Percentiles rank a stretch among this genome's conserved stretches.
Conservation (phyloP, 192 early-diverging fungal genomes). For the Gryganskiella cystojenkinii region DNA sequence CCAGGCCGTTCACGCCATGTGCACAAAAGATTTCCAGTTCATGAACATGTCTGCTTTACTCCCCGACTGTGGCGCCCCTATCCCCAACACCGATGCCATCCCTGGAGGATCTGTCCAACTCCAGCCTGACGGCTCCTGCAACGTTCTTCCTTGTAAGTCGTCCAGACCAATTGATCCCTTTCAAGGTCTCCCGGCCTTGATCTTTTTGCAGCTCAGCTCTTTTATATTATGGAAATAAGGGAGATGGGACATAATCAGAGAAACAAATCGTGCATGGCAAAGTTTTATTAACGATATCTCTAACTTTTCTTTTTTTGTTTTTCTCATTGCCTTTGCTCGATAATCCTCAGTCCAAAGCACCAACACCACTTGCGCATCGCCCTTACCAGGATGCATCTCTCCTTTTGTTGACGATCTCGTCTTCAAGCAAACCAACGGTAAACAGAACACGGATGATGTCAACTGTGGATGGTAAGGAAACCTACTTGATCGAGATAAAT, state of each 20-base stretch:
- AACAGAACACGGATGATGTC: constrained; percentile 28
- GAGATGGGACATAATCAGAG: too few relatives aligned
- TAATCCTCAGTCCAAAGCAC: constrained; percentile 42
- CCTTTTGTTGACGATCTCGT: constrained; percentile 56
- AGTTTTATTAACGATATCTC: not conserved
- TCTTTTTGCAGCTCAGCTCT: too few relatives aligned
- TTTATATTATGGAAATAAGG: too few relatives aligned
- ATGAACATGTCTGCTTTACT: constrained; percentile 25
- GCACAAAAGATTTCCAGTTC: constrained; percentile 22
- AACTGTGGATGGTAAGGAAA: constrained; percentile 25
- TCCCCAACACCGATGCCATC: constrained; percentile 19
- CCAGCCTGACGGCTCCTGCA: constrained; percentile 37
- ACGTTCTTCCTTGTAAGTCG: constrained; percentile 32
- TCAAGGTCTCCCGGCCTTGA: too few relatives aligned
- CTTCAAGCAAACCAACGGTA: constrained; percentile 26
- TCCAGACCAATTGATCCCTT: too few relatives aligned
- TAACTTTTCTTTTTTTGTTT: not conserved
- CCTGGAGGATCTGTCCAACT: constrained; percentile 14
- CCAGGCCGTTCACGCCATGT: constrained; percentile 19
- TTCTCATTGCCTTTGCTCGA: too few relatives aligned
- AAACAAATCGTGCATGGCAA: not conserved
- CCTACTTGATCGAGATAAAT: too few relatives aligned
- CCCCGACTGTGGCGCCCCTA: constrained; percentile 28
- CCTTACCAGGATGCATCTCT: constrained; percentile 39
- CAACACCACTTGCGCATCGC: constrained; percentile 38